Base-by-base conservation (phyloP, 352 stramenopile genomes). In the Blastocystis sp. region DNA sequence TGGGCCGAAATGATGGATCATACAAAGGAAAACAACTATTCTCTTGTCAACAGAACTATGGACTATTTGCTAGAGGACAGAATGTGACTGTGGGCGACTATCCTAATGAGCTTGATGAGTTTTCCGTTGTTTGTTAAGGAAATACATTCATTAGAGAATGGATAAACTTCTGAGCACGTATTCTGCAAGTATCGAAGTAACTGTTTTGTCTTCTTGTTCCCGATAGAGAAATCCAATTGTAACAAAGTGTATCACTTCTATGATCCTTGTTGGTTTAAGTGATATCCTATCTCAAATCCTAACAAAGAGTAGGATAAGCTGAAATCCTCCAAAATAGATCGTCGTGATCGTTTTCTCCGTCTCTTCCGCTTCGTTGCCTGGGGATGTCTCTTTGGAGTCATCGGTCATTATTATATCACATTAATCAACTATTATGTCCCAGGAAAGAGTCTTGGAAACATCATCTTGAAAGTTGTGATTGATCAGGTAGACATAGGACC, bases 21-120 rank as follows among this genome's bases (percentile, higher is more conserved):
- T 93, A 96, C 66, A 96, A 96, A 80, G 94, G 93, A 51, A 93
- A 91, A 29, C 88, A 89, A 32, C 97, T 97, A 90, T 98, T 98
- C 90, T 90, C 95, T 80, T 97, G 94, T 73, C 90, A 90, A 73
- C 71, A 90, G 12, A 95, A 95, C 83, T 97, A 94, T 88, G 96
- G 94, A 63, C 92, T 94, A 66, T 98, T 98, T 89, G 93, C 97
- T 39, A 92, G 95, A 37, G 93, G 94, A 14, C 92, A 93, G 43
- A 98, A 98, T 90, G 94, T 98, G 16, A 73, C 90, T 56, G 88
- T 89, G n/a, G 88, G 93, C 1, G 93, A 95, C 73, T 92, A 92
- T 74, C 93, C 94, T 43, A 67, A 73, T 52, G 92, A 94, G 67
- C 87, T 90, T 24, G 91, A 95, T 75, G 92, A 95, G 78, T 89